Evolutionary conservation across 768 basidiomycete genomes (phyloP).

Genomic region (Filobasidium wieringae): DNA sequence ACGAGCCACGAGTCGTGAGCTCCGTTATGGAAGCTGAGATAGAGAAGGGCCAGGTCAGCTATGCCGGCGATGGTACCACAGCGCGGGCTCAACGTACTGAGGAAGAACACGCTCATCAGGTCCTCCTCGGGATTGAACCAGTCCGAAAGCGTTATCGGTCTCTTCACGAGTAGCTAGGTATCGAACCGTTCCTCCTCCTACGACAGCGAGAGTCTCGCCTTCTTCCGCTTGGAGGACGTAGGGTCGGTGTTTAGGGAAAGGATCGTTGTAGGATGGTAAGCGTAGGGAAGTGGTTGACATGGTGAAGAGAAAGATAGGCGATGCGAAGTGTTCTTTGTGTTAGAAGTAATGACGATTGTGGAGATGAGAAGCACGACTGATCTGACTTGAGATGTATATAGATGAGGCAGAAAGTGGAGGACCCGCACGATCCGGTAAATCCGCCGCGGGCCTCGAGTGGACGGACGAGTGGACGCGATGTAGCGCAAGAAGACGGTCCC

Average conservation of each 20-base stretch:
- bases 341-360: too few species aligned
- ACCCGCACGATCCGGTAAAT: too few species aligned
- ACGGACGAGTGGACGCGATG: too few species aligned
- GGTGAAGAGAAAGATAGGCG: too few species aligned
- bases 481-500: too few species aligned
- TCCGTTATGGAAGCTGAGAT: slow-evolving; percentile 6
- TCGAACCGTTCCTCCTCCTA: slow-evolving; percentile 6
- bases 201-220: slow-evolving; percentile 12
- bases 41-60: neutral
- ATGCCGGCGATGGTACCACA: neutral
- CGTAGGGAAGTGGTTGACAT: slow-evolving; percentile 7
- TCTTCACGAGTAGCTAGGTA: slow-evolving; percentile 10
- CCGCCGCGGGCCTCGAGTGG: too few species aligned
- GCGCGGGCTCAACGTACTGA: slow-evolving; percentile 1
- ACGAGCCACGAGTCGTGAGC: slow-evolving; percentile 13
- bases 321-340: too few species aligned
- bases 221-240: slow-evolving; percentile 14
- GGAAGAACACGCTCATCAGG: slow-evolving; percentile 9
- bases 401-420: too few species aligned
- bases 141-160: slow-evolving; percentile 9
- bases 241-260: slow-evolving; percentile 3
- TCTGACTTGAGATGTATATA: too few species aligned
- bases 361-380: too few species aligned
- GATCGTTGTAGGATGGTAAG: neutral
- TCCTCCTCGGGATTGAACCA: slow-evolving; percentile 10